Evolutionary conservation across 345 rosid species (phyloP), one percentile per base, ranked within the genome.

Genomic region (Physaria fendleri): DNA sequence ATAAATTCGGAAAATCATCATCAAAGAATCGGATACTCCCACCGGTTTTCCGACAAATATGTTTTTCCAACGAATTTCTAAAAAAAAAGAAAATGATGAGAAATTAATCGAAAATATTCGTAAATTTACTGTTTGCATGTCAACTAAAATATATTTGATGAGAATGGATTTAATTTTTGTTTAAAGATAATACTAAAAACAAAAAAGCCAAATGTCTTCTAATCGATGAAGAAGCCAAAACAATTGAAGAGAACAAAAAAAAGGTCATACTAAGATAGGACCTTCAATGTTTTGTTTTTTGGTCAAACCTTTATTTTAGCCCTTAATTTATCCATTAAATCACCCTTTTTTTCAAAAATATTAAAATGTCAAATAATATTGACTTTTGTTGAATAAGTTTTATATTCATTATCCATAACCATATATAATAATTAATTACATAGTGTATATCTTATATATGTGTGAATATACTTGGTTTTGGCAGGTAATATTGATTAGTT

Each of bases 141-240:
- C n/a, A n/a, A n/a, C n/a, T n/a, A n/a, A n/a, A n/a, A n/a, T n/a
- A n/a, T n/a, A n/a, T n/a, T n/a, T n/a, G n/a, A n/a, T 17, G 21
- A 24, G 15, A n/a, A n/a, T n/a, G n/a, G n/a, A 64, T 24, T n/a
- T 33, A n/a, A n/a, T n/a, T 43, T 45, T 20, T 7, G 50, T n/a
- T n/a, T 9, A 38, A 40, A 29, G 42, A 56, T 46, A 55, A 8
- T 24, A 22, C 43, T 4, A 35, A 64, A 30, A 62, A 28, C 49
- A 30, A 57, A 69, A 69, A 69, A 69, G 64, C 27, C 74, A 69
- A 55, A 39, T 69, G 69, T 62, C 74, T 47, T 46, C 56, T 69
- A 25, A 12, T n/a, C n/a, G n/a, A n/a, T 6, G 58, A 62, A 62
- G 43, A 69, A 54, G 68, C 58, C 74, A 62, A 43, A 33, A 43